Conservation (phyloP, 208 protist genomes). For the Trypanosoma cruzi region DNA sequence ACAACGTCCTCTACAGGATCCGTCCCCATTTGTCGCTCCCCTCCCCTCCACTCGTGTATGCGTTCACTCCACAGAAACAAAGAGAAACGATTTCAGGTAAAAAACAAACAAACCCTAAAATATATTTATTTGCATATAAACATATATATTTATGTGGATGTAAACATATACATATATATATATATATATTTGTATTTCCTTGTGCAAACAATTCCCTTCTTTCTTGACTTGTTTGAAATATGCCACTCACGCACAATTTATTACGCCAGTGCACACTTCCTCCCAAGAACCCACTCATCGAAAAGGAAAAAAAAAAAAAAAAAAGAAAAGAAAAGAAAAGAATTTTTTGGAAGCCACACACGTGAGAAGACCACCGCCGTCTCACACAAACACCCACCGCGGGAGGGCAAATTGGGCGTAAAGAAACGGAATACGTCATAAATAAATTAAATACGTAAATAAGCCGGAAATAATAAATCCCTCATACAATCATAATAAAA, state of each 20-base stretch:
- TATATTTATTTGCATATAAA: too few relatives aligned
- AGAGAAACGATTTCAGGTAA: too few relatives aligned
- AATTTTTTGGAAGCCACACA: too few relatives aligned
- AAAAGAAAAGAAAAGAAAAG: background rate
- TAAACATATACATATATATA: too few relatives aligned
- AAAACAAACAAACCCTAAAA: background rate
- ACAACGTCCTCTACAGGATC: background rate
- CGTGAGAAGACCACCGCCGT: too few relatives aligned
- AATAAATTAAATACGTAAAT: background rate
- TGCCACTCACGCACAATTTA: background rate
- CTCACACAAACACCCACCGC: background rate
- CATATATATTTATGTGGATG: too few relatives aligned
- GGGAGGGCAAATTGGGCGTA: background rate
- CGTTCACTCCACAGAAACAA: too few relatives aligned
- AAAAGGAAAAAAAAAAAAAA: background rate
- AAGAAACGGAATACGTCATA: background rate
- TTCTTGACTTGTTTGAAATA: too few relatives aligned
- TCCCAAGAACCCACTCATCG: background rate
- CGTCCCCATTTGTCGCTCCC: background rate
- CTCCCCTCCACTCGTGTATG: too few relatives aligned
- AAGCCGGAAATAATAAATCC: background rate
- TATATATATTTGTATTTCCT: too few relatives aligned
- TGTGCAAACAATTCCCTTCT: too few relatives aligned
- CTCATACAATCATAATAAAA: background rate
- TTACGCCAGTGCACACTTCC: background rate